Evolutionary conservation across 148 eudicot genomes (phyloP), one percentile per base, ranked within the genome.

Genomic region (Amaranthus hypochondriacus): DNA sequence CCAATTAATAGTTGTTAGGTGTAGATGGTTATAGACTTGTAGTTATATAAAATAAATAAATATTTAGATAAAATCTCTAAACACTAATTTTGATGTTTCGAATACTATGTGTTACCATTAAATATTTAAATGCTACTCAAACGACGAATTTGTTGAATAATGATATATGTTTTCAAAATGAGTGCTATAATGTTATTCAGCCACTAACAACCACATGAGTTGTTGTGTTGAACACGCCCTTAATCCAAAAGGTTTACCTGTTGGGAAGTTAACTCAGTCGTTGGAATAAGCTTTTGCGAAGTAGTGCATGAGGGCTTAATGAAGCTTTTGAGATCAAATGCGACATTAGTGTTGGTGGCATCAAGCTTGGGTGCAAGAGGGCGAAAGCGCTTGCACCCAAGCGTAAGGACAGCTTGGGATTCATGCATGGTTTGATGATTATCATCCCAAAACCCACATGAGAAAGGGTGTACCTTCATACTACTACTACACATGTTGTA

Each of bases 251-350:
- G 2, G 39, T 28, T 28, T 28, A 81, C 84, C 73, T 81, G 84
- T 42, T 64, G 79, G 4, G 76, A 4, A 9, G 76, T 4, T 4
- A 61, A 56, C 13, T 80, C 76, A 50, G 72, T 75, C 51, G 72
- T 47, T 4, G 83, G 68, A 60, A 62, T 53, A 13, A 74, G 74
- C 75, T 75, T 83, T 10, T 69, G 70, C 5, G 87, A 83, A 56
- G 87, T 83, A 56, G 89, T 85, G 62, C 78, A 77, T 2, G 87
- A 88, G 0, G 94, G 95, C 69, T 83, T 83, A 69, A 93, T 91
- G 86, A 93, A 93, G 86, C 92, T 91, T 89, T 91, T 91, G 46
- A 93, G 86, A 76, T 93, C 98, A 56, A 93, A 87, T 21, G 77
- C 13, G 54, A 80, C 15, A 48, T 49, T 56, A 52, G 57, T 52